Evolutionary conservation across 2,329 filamentous ascomycete genomes (phyloP), one percentile per base, ranked within the genome.

Genomic region (Botrytis elliptica): DNA sequence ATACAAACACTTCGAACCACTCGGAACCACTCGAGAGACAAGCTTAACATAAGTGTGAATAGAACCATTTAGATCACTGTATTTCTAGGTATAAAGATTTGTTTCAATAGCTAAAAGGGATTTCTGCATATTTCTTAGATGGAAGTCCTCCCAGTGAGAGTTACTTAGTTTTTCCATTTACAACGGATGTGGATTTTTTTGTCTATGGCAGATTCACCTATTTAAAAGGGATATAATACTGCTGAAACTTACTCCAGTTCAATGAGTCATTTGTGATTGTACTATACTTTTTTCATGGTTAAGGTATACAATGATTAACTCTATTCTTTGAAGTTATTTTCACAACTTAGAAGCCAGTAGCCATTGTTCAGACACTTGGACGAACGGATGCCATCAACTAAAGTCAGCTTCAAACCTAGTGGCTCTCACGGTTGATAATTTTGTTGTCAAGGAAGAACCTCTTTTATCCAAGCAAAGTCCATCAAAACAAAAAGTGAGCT

Each of bases 121-220:
- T 55, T 18, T 16, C 6, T 29, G 3, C 5, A 7, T 6, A n/a
- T n/a, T 52, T 16, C 49, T 52, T 7, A 52, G 12, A 14, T 7
- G 12, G 6, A 52, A 52, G 25, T 14, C 25, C 25, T n/a, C 46
- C 5, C 16, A 52, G 12, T 52, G 25, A 52, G 25, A 52, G 4
- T 3, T n/a, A 5, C 14, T n/a, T 4, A 16, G 12, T n/a, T 3
- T 14, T 52, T 25, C 4, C 22, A 3, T n/a, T n/a, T n/a, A 0
- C 0, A 3, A n/a, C 14, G 1, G 2, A 14, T 52, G 49, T 3
- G 14, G 20, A 14, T 52, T n/a, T 55, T 12, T 16, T n/a, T 55
- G 2, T 16, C 12, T n/a, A 3, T n/a, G 0, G 14, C 12, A 0
- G 25, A n/a, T 55, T n/a, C 5, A 6, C 10, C 12, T 25, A 55